Conservation (phyloP, 202 grass and related monocot species). For the Saccharum hybrid region DNA sequence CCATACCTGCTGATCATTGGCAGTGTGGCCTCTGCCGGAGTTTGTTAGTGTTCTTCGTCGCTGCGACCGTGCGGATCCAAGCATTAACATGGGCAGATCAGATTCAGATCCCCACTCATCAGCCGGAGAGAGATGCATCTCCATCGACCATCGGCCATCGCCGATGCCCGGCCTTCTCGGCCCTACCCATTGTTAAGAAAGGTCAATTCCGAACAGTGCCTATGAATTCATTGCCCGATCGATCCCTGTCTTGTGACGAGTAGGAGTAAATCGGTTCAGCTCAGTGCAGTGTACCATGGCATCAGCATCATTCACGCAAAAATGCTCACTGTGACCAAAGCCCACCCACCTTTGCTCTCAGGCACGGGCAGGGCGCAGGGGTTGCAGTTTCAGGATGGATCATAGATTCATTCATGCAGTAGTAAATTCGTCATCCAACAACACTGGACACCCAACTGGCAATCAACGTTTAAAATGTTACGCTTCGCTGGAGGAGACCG, state of each 20-base stretch:
- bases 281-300: neutral
- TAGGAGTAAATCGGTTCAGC: neutral
- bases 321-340: neutral
- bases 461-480: neutral
- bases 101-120: neutral
- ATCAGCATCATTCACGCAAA: neutral
- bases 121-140: neutral
- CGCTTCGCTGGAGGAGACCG: too few species aligned
- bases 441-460: neutral
- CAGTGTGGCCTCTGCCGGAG: neutral
- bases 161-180: neutral
- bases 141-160: neutral
- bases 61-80: slow-evolving; percentile 31
- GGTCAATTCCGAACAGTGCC: slow-evolving; percentile 2
- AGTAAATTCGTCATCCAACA: neutral
- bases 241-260: neutral
- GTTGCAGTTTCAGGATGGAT: neutral
- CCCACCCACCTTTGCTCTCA: neutral
- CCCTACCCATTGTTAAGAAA: neutral
- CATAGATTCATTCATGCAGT: too few species aligned
- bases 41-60: neutral
- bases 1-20: slow-evolving; percentile 50
- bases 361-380: too few species aligned
- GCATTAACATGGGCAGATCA: neutral
- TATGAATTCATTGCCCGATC: neutral